These are phyloP conservation scores for Xylaria flabelliformis DNA, from an alignment of 495 filamentous ascomycete genomes.

Conservation along the genomic window DNA sequence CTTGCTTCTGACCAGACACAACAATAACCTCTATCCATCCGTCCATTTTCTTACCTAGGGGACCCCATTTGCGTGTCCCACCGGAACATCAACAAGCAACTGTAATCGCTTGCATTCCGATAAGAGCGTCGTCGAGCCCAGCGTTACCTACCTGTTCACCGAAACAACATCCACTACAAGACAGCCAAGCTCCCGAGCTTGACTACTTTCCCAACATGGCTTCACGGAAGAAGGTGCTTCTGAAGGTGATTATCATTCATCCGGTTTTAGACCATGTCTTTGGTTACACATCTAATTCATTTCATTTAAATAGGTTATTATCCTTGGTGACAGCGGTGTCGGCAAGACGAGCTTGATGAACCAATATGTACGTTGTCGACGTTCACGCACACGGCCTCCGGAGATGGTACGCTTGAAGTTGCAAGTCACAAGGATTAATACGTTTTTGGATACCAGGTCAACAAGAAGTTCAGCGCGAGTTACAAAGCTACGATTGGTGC, in stretches of 20 bases:
- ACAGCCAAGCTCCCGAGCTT: constrained; percentile 24
- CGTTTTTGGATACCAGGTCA: constrained; percentile 68
- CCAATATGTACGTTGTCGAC: constrained; percentile 85
- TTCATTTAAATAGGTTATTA: constrained; percentile 77
- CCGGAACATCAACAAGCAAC: neutral
- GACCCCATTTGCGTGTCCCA: neutral
- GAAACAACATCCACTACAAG: neutral
- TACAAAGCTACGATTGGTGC: constrained; percentile 99
- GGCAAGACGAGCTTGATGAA: constrained; percentile 99
- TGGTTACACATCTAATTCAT: neutral
- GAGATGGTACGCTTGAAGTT: neutral
- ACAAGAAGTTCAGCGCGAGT: constrained; percentile 99
- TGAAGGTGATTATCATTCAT: constrained; percentile 70
- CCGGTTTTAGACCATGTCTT: neutral
- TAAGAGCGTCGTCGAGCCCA: neutral
- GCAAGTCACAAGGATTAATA: neutral
- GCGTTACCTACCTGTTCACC: constrained; percentile 7
- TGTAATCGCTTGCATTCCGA: constrained; percentile 7
- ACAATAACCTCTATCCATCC: neutral
- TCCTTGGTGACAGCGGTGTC: constrained; percentile 96
- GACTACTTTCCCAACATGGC: constrained; percentile 66
- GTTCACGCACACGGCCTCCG: constrained; percentile 10
- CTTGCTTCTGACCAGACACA: constrained; percentile 9
- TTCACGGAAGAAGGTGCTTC: constrained; percentile 93
- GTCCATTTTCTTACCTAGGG: neutral